A percentile compares a stretch with the other conserved stretches of the same genome.
phyloP scores from a whole-genome alignment of 257 asterid genomes.

The Fraxinus quadrangulata region DNA sequence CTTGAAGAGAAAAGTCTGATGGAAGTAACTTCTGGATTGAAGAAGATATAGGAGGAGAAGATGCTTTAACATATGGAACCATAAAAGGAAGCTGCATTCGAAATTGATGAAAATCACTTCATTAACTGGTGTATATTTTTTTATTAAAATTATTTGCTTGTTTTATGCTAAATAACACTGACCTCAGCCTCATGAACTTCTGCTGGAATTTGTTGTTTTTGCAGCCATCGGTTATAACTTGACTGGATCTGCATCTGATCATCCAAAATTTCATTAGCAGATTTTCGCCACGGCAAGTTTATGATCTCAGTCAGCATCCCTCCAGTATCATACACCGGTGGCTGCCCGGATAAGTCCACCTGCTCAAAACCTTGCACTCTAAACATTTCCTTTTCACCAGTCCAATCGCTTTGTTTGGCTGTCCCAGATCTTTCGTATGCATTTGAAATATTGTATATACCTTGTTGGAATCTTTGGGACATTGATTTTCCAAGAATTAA shows the following conservation, averaged over 20 bases:
- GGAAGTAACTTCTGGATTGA: slow-evolving; percentile 36
- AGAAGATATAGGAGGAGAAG: slow-evolving; percentile 31
- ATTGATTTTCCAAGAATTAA: slow-evolving; percentile 29
- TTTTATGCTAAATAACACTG: slow-evolving; percentile 8
- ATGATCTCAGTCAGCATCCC: slow-evolving; percentile 60
- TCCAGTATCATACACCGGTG: slow-evolving; percentile 37
- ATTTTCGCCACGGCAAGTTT: slow-evolving; percentile 43
- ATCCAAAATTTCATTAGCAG: slow-evolving; percentile 32
- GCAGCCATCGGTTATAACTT: slow-evolving; percentile 40
- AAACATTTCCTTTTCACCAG: slow-evolving; percentile 22
- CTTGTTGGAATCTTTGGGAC: slow-evolving; percentile 53
- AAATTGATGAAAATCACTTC: not conserved
- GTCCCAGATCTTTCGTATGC: slow-evolving; percentile 45
- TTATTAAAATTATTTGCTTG: slow-evolving; percentile 1
- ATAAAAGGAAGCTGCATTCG: slow-evolving; percentile 53
- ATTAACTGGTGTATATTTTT: not conserved
- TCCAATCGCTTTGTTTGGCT: slow-evolving; percentile 33
- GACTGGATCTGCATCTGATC: slow-evolving; percentile 76
- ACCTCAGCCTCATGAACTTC: slow-evolving; percentile 41
- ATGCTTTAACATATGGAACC: slow-evolving; percentile 39
- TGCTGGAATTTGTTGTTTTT: slow-evolving; percentile 39
- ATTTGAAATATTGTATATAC: slow-evolving; percentile 37
- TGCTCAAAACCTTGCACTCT: slow-evolving; percentile 43
- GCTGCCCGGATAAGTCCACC: slow-evolving; percentile 25
- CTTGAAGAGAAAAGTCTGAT: slow-evolving; percentile 35